phyloP scores from a whole-genome alignment of 768 basidiomycete genomes.

The Trametes cinnabarina region DNA sequence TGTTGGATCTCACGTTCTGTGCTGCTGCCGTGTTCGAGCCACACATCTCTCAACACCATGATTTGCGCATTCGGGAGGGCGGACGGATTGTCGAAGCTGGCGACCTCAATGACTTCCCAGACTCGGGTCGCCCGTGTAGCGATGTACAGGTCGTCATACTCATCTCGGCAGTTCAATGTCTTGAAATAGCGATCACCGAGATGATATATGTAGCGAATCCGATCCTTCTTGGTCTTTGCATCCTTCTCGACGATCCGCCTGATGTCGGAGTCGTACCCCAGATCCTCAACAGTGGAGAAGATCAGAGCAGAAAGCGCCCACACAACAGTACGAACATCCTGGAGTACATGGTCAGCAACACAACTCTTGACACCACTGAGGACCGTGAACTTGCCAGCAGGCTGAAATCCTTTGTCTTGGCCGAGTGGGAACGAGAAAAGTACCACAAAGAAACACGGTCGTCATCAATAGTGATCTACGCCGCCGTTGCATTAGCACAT shows the following conservation, averaged over 20 bases:
- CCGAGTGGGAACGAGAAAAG: conserved; percentile 3
- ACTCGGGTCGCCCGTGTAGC: background rate
- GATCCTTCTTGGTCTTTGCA: background rate
- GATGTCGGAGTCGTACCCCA: conserved; percentile 6
- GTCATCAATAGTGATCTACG: conserved; percentile 4
- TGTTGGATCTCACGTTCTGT: conserved; percentile 3
- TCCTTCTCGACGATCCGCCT: background rate
- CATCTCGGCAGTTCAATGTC: background rate
- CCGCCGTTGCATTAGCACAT: background rate
- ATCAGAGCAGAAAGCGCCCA: background rate
- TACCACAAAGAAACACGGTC: background rate
- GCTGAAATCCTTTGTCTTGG: background rate
- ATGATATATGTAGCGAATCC: background rate
- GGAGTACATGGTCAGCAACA: background rate
- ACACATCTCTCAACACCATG: conserved; percentile 3
- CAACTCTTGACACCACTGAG: too few relatives aligned
- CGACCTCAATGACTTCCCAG: background rate
- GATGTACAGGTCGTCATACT: conserved; percentile 1
- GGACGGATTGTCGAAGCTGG: background rate
- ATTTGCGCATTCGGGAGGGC: background rate
- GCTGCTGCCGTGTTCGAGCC: background rate
- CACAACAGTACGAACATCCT: conserved; percentile 3
- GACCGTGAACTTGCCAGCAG: too few relatives aligned
- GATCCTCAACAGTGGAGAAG: conserved; percentile 4
- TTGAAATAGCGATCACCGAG: background rate